Evolutionary conservation across 2,329 filamentous ascomycete species (phyloP).

Genomic region (Aureobasidium zeae): DNA sequence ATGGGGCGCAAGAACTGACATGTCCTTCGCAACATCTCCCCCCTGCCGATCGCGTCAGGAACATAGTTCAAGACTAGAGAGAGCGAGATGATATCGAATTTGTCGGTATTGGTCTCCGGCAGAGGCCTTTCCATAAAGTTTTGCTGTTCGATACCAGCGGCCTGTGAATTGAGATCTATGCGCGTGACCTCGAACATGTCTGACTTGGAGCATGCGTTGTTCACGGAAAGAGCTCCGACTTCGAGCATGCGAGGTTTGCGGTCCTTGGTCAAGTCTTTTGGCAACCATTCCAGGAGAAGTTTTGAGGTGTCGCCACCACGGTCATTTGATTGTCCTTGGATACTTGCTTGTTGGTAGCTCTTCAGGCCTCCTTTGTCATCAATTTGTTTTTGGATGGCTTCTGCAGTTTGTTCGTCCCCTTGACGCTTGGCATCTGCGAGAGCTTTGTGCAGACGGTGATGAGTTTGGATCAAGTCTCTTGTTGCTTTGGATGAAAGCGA

Average conservation of each 20-base stretch:
- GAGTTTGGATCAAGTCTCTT: slow-evolving; percentile 48
- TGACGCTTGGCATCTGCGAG: slow-evolving; percentile 42
- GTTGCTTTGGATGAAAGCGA: slow-evolving; percentile 49
- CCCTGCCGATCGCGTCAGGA: slow-evolving; percentile 62
- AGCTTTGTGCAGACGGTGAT: slow-evolving; percentile 52
- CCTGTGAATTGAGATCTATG: slow-evolving; percentile 87
- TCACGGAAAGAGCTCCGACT: slow-evolving; percentile 74
- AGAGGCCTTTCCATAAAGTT: slow-evolving; percentile 88
- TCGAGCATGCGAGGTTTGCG: slow-evolving; percentile 61
- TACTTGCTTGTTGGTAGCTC: slow-evolving; percentile 54
- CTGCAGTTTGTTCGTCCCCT: slow-evolving; percentile 32
- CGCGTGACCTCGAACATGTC: slow-evolving; percentile 62
- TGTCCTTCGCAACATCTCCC: slow-evolving; percentile 75
- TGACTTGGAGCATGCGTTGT: slow-evolving; percentile 73
- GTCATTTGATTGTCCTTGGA: slow-evolving; percentile 50
- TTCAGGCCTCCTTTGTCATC: slow-evolving; percentile 49
- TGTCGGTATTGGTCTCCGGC: slow-evolving; percentile 51
- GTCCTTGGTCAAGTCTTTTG: slow-evolving; percentile 18
- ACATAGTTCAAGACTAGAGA: slow-evolving; percentile 94
- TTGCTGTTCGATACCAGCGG: slow-evolving; percentile 69
- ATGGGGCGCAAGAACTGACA: slow-evolving; percentile 53
- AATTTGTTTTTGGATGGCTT: slow-evolving; percentile 41
- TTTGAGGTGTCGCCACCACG: slow-evolving; percentile 56
- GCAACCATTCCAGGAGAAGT: slow-evolving; percentile 51
- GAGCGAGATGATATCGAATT: slow-evolving; percentile 83